Percentiles rank a stretch among this genome's conserved stretches.
Conservation (phyloP, 2,329 filamentous ascomycete species). For the Monosporascus sp. region DNA sequence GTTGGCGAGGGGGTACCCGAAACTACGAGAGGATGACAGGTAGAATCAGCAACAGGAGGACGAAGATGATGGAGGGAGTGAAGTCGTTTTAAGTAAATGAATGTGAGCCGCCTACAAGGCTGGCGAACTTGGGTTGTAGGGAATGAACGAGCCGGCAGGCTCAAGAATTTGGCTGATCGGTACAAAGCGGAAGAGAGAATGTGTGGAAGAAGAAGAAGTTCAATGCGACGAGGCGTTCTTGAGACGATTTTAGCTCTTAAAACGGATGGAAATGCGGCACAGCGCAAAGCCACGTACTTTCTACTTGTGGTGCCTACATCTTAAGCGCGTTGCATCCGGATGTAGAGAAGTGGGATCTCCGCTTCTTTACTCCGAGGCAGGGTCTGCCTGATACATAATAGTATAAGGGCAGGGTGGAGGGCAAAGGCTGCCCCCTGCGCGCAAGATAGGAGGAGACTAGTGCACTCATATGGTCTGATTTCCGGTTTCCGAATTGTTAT, state of each 20-base stretch:
- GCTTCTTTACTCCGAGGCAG: too few relatives aligned
- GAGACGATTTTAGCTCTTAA: not conserved
- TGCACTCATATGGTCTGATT: too few relatives aligned
- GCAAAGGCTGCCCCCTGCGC: too few relatives aligned
- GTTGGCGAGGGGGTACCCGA: not conserved
- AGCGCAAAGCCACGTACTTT: not conserved
- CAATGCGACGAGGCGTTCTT: not conserved
- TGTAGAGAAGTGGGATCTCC: too few relatives aligned
- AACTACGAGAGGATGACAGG: not conserved
- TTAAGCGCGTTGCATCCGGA: too few relatives aligned
- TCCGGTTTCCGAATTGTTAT: too few relatives aligned
- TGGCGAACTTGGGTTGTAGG: conserved; percentile 7
- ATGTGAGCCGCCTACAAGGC: conserved; percentile 10
- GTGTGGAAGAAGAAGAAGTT: not conserved
- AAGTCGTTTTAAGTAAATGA: conserved; percentile 10
- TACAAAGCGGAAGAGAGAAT: not conserved
- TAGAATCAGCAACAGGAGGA: not conserved
- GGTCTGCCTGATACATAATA: too few relatives aligned
- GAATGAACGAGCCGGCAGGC: too few relatives aligned
- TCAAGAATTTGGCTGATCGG: not conserved
- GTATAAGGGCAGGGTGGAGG: too few relatives aligned
- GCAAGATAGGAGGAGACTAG: too few relatives aligned
- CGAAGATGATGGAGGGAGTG: conserved; percentile 6
- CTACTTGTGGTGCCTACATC: not conserved
- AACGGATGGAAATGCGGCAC: not conserved